These are phyloP conservation scores for Salix suchowensis DNA, from an alignment of 345 rosid genomes.

Conservation along the genomic window DNA sequence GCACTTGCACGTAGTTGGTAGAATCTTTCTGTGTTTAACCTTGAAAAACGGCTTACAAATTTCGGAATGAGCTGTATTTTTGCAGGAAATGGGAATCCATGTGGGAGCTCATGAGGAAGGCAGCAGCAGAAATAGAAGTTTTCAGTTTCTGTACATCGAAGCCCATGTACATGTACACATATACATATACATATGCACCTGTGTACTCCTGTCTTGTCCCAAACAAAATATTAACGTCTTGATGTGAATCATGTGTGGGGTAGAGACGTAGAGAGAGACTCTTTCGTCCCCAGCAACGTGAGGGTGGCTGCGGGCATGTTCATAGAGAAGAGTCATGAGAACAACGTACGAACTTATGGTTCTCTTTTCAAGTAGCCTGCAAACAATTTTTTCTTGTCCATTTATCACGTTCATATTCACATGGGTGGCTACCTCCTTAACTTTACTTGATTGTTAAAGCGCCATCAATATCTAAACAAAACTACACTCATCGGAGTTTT, in stretches of 20 bases:
- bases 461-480: too few species aligned
- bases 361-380: background rate
- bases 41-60: background rate
- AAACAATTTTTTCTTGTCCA: background rate
- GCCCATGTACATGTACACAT: too few species aligned
- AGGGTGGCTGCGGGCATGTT: background rate
- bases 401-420: background rate
- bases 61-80: conserved; percentile 2
- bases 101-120: conserved; percentile 9
- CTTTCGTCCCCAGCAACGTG: too few species aligned
- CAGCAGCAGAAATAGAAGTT: background rate
- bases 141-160: background rate
- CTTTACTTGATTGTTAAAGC: background rate
- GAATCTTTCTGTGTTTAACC: conserved; percentile 21
- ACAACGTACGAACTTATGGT: background rate
- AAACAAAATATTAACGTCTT: too few species aligned
- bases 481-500: too few species aligned
- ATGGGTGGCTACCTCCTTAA: background rate
- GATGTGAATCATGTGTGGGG: background rate
- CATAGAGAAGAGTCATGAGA: background rate
- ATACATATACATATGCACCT: too few species aligned
- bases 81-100: conserved; percentile 9
- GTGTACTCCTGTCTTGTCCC: background rate
- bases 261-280: background rate
- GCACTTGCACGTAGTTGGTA: conserved; percentile 12